Evolutionary conservation across 805 yeast species (phyloP), one percentile per base, ranked within the genome.

Genomic region (Soucietia sequanensis): DNA sequence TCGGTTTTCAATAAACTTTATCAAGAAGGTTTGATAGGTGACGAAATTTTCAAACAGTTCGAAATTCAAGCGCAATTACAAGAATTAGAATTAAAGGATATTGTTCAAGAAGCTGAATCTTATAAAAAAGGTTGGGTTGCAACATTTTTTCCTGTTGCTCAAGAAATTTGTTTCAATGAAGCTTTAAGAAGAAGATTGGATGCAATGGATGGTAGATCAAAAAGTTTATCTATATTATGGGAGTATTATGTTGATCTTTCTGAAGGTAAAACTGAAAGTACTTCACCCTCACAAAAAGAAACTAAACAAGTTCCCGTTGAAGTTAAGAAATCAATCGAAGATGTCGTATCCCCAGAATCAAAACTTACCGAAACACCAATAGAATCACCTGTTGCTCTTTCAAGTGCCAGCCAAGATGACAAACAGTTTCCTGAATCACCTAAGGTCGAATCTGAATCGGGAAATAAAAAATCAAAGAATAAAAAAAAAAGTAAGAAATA

Each of bases 21-120:
- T 57, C 91, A 90, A 54, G 78, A 78, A 35, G 98, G 98, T 0
- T 79, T 89, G 12, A 81, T 93, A 42, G 97, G 97, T 22, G 98
- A 93, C 51, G 95, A 85, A 34, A 68, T 86, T 23, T 84, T 78
- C 73, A 83, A 84, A 57, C 81, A 93, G 48, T 89, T 76, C 59
- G 81, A 79, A 46, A 75, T 87, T 32, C 89, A 87, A 45, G 76
- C 75, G 38, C 86, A 87, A 60, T 57, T 89, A 42, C 84, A 84
- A 48, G 95, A 89, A 50, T 55, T 83, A 18, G 98, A 93, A 60
- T 65, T 93, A 44, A 76, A 80, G 57, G 90, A 82, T 39, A 70
- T 88, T 30, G 81, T 85, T 5, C 63, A 58, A 36, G 96, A 87
- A 60, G 88, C 93, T 27, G 88, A 86, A 56, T 46, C 63, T 12